Percentiles rank a stretch among this genome's conserved stretches.
These are phyloP conservation scores for Salix dunnii DNA, from an alignment of 345 rosid species.

Conservation along the genomic window DNA sequence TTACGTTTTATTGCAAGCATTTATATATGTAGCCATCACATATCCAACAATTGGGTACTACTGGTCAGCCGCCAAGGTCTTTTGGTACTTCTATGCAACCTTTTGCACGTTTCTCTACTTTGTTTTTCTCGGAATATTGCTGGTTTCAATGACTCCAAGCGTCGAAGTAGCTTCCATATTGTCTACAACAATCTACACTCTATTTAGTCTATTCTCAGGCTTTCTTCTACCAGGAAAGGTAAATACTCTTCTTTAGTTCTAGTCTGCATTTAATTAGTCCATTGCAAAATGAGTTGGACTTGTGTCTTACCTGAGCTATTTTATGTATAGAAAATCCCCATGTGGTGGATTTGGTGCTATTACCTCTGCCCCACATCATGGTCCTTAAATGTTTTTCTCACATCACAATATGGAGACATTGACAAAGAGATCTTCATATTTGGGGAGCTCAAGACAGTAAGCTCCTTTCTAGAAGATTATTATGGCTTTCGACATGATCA, in stretches of 20 bases:
- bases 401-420: constrained; percentile 25
- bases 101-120: constrained; percentile 26
- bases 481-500: constrained; percentile 15
- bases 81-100: constrained; percentile 21
- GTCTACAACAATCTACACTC: constrained; percentile 15
- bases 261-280: neutral
- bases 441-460: constrained; percentile 13
- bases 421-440: constrained; percentile 1
- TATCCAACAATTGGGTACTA: constrained; percentile 8
- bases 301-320: no score
- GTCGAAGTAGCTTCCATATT: constrained; percentile 5
- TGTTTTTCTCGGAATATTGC: constrained; percentile 27
- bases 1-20: constrained; percentile 3
- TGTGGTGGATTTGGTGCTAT: constrained; percentile 30
- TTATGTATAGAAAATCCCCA: constrained; percentile 22
- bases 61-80: constrained; percentile 21
- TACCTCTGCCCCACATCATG: constrained; percentile 22
- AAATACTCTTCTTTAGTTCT: neutral
- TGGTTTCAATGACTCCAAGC: constrained; percentile 20
- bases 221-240: constrained; percentile 30
- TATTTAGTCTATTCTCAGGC: constrained; percentile 30
- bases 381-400: constrained; percentile 17
- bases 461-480: neutral
- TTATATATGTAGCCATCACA: neutral
- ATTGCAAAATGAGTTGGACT: neutral